A percentile compares a stretch with the other conserved stretches of the same genome.
Conservation (phyloP, 768 basidiomycete species). For the Tylopilus intermedius region DNA sequence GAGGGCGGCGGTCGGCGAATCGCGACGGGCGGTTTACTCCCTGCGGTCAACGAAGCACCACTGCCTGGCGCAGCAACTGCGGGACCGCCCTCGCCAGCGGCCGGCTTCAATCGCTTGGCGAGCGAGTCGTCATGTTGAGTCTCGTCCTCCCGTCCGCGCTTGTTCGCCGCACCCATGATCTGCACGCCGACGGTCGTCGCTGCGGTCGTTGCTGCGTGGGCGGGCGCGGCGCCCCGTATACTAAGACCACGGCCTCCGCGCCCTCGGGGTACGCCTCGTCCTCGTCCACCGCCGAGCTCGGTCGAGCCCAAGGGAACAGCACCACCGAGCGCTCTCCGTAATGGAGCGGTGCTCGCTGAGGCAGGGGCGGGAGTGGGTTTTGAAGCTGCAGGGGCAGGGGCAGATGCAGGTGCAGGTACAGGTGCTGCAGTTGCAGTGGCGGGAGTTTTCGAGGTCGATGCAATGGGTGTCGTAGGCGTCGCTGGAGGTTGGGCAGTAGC, state of each 20-base stretch:
- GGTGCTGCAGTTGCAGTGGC: slow-evolving; percentile 9
- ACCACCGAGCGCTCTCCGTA: slow-evolving; percentile 29
- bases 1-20: slow-evolving; percentile 31
- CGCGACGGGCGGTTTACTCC: slow-evolving; percentile 31
- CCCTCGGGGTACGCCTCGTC: slow-evolving; percentile 34
- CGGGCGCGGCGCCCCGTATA: slow-evolving; percentile 30
- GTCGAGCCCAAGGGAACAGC: slow-evolving; percentile 25
- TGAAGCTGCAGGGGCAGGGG: slow-evolving; percentile 5
- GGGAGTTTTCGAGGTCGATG: slow-evolving; percentile 20
- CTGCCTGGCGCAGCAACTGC: not conserved
- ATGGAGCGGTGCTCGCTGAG: slow-evolving; percentile 25
- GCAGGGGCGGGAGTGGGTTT: slow-evolving; percentile 15
- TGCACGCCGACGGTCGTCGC: slow-evolving; percentile 40
- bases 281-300: slow-evolving; percentile 22
- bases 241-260: slow-evolving; percentile 28
- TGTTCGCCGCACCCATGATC: slow-evolving; percentile 61
- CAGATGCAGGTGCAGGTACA: not conserved
- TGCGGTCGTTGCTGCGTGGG: slow-evolving; percentile 21
- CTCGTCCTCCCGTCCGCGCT: slow-evolving; percentile 60
- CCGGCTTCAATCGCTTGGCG: slow-evolving; percentile 63
- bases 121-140: slow-evolving; percentile 49
- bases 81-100: slow-evolving; percentile 16
- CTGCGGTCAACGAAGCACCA: not conserved
- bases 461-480: slow-evolving; percentile 27
- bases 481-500: slow-evolving; percentile 19